Evolutionary conservation across 2,329 filamentous ascomycete genomes (phyloP), one percentile per base, ranked within the genome.

Genomic region (Tolypocladium inflatum): DNA sequence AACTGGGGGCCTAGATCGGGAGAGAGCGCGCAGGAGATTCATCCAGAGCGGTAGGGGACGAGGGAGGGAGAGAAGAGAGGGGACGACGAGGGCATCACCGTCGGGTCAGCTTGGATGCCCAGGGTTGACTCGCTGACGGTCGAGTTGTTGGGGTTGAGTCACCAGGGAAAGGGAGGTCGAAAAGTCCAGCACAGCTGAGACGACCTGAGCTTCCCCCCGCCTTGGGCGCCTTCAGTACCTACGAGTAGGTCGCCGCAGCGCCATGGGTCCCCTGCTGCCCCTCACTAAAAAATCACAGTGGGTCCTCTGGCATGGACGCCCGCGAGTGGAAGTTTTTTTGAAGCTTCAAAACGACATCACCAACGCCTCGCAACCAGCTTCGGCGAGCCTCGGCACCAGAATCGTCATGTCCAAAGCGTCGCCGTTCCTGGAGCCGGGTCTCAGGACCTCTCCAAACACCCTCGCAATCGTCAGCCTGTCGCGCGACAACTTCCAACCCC

Each of bases 381-480:
- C 21, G 30, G 26, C 48, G 30, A 37, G 2, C 2, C 30, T 17
- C 30, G 48, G 9, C 48, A 3, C 4, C n/a, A n/a, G 45, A 21
- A 59, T 59, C 42, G 63, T 45, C 56, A 78, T 78, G 76, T 62
- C 67, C n/a, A 64, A 63, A 17, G 66, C 71, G 2, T 96, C 92
- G 11, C 88, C 91, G 0, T 97, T 99, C 65, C 80, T 97, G 43
- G 82, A 88, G 56, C 86, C 89, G 0, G 85, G 86, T 19, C 68
- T 78, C 3, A 73, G 76, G 23, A 86, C 92, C 4, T 76, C 80
- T 13, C 76, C 84, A 26, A 81, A 88, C 64, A 80, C 81, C 3
- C 82, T 97, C 51, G 89, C 91, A 33, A 88, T 97, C 61, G 80
- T 97, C 59, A 90, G 96, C 70, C 82, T 99, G 56, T 93, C 90